Evolutionary conservation across 805 yeast species (phyloP).

Genomic region (Kurtzmaniella cleridarum): DNA sequence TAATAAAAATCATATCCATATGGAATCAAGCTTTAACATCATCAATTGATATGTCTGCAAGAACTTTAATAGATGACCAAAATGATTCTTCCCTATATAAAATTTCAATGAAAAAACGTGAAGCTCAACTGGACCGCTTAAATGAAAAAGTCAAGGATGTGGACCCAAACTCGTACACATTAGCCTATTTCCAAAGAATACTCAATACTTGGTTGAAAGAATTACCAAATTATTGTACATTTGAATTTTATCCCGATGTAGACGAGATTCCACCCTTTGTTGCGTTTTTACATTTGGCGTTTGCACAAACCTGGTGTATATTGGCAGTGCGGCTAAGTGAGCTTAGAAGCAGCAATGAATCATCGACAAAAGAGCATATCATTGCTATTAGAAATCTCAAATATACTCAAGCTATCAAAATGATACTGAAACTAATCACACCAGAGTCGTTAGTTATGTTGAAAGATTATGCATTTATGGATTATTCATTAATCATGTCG

Average conservation of each 20-base stretch:
- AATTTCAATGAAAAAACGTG: background rate
- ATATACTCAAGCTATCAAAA: constrained; percentile 11
- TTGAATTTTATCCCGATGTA: constrained; percentile 5
- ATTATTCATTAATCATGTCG: constrained; percentile 12
- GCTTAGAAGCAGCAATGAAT: constrained; percentile 2
- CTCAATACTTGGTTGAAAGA: constrained; percentile 6
- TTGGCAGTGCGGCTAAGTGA: constrained; percentile 11
- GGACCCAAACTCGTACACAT: constrained; percentile 7
- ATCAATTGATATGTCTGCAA: constrained; percentile 11
- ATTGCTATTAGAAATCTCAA: constrained; percentile 8
- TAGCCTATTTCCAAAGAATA: constrained; percentile 9
- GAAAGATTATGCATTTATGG: constrained; percentile 13
- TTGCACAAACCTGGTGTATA: constrained; percentile 14
- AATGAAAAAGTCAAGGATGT: background rate
- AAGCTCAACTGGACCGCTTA: background rate
- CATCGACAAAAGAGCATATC: constrained; percentile 4
- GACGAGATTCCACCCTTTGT: constrained; percentile 11
- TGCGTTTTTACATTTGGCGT: constrained; percentile 12
- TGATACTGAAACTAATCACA: constrained; percentile 8
- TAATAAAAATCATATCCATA: constrained; percentile 11
- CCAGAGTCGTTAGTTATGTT: constrained; percentile 3
- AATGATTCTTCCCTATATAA: background rate
- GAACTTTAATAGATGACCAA: constrained; percentile 5
- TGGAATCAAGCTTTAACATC: constrained; percentile 18
- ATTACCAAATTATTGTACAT: constrained; percentile 13